Evolutionary conservation across 805 yeast species (phyloP).

Genomic region (Candida verbasci): DNA sequence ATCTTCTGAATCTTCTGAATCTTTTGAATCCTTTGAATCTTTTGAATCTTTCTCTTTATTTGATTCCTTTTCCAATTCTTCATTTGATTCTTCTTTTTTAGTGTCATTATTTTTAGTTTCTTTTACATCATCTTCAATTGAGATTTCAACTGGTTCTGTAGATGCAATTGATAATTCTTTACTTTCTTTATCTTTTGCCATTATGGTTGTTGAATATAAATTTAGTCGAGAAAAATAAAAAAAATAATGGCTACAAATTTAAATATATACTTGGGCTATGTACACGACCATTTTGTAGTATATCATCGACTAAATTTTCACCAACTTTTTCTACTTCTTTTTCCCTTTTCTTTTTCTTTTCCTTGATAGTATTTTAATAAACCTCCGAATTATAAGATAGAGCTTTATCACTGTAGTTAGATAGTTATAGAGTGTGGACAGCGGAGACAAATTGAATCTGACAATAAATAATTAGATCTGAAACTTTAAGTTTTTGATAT

Average conservation of each 20-base stretch:
- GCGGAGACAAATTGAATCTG: constrained; percentile 40
- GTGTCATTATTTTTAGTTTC: constrained; percentile 6
- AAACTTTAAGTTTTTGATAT: too few relatives aligned
- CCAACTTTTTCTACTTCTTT: background rate
- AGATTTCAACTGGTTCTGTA: constrained; percentile 28
- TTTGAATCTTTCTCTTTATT: background rate
- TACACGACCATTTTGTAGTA: too few relatives aligned
- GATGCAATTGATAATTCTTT: constrained; percentile 28
- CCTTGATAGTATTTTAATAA: constrained; percentile 10
- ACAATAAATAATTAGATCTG: background rate
- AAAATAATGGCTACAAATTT: too few relatives aligned
- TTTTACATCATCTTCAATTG: constrained; percentile 13
- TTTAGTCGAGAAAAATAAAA: too few relatives aligned
- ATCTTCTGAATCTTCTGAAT: constrained; percentile 3
- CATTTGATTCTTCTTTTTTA: background rate
- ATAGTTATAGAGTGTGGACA: constrained; percentile 43
- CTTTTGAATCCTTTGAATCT: background rate
- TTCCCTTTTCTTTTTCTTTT: background rate
- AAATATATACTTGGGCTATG: too few relatives aligned
- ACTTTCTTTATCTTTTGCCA: constrained; percentile 19
- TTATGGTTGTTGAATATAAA: too few relatives aligned
- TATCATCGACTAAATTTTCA: too few relatives aligned
- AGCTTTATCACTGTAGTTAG: constrained; percentile 29
- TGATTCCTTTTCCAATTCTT: background rate
- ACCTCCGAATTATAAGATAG: constrained; percentile 36